Conservation (phyloP, 2,329 filamentous ascomycete species). For the Colletotrichum paranaense region DNA sequence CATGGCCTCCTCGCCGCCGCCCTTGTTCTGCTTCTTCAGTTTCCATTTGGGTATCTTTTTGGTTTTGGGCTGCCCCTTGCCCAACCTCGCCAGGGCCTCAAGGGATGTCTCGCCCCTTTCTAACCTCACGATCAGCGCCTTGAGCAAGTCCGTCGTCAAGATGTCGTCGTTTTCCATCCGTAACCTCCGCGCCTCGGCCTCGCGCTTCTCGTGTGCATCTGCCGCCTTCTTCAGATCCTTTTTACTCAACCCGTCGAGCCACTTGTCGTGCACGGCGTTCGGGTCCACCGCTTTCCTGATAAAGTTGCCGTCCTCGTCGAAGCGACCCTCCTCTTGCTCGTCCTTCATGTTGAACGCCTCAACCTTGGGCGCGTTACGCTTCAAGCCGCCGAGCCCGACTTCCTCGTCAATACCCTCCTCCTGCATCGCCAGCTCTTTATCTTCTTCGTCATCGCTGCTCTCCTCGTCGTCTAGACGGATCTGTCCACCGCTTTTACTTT, state of each 20-base stretch:
- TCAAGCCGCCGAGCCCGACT: slow-evolving; percentile 88
- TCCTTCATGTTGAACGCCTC: slow-evolving; percentile 95
- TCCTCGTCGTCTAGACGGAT: slow-evolving; percentile 70
- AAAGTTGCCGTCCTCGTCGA: slow-evolving; percentile 92
- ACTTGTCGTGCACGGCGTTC: slow-evolving; percentile 89
- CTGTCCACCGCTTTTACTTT: slow-evolving; percentile 79
- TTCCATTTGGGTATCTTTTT: slow-evolving; percentile 75
- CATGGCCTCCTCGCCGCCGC: slow-evolving; percentile 66
- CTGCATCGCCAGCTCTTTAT: slow-evolving; percentile 78
- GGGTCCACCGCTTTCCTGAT: slow-evolving; percentile 90
- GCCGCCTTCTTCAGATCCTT: slow-evolving; percentile 92
- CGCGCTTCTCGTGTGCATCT: slow-evolving; percentile 87
- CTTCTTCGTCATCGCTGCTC: slow-evolving; percentile 73
- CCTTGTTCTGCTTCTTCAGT: slow-evolving; percentile 73
- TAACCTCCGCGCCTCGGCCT: slow-evolving; percentile 78
- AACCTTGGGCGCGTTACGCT: slow-evolving; percentile 91
- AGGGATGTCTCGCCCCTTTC: slow-evolving; percentile 87
- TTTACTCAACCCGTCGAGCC: slow-evolving; percentile 92
- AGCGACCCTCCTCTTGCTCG: slow-evolving; percentile 92
- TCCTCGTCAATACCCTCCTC: slow-evolving; percentile 88
- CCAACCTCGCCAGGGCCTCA: slow-evolving; percentile 86
- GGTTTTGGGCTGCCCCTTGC: slow-evolving; percentile 70
- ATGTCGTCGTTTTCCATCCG: slow-evolving; percentile 80
- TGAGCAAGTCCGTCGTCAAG: slow-evolving; percentile 79
- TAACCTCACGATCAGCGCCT: slow-evolving; percentile 76